Evolutionary conservation across 2,329 filamentous ascomycete species (phyloP).

Genomic region (Lasiodiplodia sp.): DNA sequence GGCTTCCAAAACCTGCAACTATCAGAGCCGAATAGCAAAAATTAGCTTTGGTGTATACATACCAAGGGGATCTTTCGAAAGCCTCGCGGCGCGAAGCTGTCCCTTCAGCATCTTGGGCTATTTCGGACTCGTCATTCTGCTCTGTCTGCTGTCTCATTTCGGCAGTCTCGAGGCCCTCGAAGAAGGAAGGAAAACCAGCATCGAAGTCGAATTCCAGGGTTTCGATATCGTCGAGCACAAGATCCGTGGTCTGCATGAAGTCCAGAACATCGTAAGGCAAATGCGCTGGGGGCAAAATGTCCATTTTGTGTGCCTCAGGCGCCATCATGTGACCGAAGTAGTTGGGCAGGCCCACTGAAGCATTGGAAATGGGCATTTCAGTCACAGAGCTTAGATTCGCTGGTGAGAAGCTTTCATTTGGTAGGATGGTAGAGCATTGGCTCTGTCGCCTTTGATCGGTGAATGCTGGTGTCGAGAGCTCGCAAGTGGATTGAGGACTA

Average conservation of each 20-base stretch:
- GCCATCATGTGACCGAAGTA: neutral
- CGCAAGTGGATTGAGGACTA: constrained; percentile 12
- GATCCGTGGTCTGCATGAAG: constrained; percentile 32
- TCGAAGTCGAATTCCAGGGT: constrained; percentile 33
- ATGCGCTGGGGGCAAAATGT: constrained; percentile 33
- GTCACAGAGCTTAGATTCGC: too few relatives aligned
- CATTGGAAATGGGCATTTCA: neutral
- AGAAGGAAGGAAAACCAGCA: neutral
- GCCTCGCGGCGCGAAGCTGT: neutral
- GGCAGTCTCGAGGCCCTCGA: neutral
- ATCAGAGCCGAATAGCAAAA: too few relatives aligned
- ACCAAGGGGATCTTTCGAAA: constrained; percentile 22
- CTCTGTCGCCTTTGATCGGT: neutral
- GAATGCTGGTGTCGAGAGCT: neutral
- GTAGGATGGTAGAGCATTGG: neutral
- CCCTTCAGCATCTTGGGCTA: neutral
- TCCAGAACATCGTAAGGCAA: constrained; percentile 27
- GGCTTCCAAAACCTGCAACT: constrained; percentile 39
- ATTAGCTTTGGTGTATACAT: neutral
- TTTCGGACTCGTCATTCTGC: neutral
- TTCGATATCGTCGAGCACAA: constrained; percentile 34
- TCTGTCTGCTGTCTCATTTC: constrained; percentile 4
- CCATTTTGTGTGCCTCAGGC: neutral
- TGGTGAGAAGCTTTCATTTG: neutral
- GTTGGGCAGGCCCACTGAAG: neutral